Evolutionary conservation across 805 yeast species (phyloP).

Genomic region (Yamadazyma sp.): DNA sequence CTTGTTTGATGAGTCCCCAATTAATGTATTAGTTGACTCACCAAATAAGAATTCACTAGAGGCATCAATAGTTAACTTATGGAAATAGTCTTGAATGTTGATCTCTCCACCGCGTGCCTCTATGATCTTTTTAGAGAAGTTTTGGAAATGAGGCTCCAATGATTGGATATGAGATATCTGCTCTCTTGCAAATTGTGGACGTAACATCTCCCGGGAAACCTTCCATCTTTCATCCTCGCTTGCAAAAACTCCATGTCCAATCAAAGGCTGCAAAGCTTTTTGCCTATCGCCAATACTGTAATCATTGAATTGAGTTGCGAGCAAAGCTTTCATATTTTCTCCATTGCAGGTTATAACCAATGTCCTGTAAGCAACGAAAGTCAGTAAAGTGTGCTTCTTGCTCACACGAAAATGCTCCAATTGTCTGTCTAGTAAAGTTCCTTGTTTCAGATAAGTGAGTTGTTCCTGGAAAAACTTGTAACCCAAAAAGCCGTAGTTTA

Average conservation of each 20-base stretch:
- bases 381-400: conserved; percentile 6
- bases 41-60: conserved; percentile 44
- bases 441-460: conserved; percentile 3
- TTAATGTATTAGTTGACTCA: conserved; percentile 27
- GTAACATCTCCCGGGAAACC: conserved; percentile 35
- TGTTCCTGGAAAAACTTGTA: conserved; percentile 5
- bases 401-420: neutral
- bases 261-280: conserved; percentile 26
- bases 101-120: conserved; percentile 21
- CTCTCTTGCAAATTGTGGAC: conserved; percentile 41
- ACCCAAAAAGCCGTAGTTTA: conserved; percentile 6
- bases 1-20: conserved; percentile 20
- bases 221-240: conserved; percentile 41
- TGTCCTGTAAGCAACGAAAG: conserved; percentile 9
- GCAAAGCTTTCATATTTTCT: conserved; percentile 35
- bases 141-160: conserved; percentile 33
- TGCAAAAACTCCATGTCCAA: conserved; percentile 41
- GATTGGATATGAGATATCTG: conserved; percentile 33
- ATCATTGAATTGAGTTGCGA: conserved; percentile 39
- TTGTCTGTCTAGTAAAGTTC: conserved; percentile 7
- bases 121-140: conserved; percentile 24
- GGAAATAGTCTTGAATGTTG: conserved; percentile 36
- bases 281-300: conserved; percentile 32
- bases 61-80: conserved; percentile 38
- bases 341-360: conserved; percentile 32